A percentile compares a stretch with the other conserved stretches of the same genome.
These are phyloP conservation scores for Penicillium sp. DNA, from an alignment of 2,329 filamentous ascomycete genomes.

Conservation along the genomic window DNA sequence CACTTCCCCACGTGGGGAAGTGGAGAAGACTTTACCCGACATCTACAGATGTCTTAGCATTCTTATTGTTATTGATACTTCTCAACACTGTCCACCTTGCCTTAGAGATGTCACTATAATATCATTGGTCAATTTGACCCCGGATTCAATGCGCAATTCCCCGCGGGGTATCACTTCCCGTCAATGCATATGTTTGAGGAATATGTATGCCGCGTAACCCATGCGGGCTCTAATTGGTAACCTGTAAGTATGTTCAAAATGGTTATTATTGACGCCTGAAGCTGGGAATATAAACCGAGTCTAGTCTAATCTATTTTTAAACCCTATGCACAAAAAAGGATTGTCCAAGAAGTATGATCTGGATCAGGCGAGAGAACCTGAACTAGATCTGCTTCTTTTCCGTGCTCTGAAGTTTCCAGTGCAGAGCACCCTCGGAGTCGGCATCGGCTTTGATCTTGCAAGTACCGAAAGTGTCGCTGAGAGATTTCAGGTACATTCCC, in stretches of 20 bases:
- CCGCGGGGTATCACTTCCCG: too few relatives aligned
- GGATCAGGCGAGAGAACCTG: neutral
- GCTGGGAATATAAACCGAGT: neutral
- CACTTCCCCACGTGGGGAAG: constrained; percentile 24
- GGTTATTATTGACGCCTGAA: too few relatives aligned
- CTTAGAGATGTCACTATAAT: too few relatives aligned
- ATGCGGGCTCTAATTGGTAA: too few relatives aligned
- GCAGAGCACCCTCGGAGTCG: constrained; percentile 13
- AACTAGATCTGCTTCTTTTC: constrained; percentile 15
- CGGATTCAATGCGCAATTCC: too few relatives aligned
- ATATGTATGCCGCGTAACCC: too few relatives aligned
- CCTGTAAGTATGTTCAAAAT: constrained; percentile 21
- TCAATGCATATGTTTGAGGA: too few relatives aligned
- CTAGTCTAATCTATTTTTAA: neutral
- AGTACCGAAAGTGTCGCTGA: constrained; percentile 12
- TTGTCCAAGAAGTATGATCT: neutral
- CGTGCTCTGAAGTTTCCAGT: constrained; percentile 10
- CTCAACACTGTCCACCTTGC: too few relatives aligned
- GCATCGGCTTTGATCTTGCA: constrained; percentile 15
- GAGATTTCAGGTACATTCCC: constrained; percentile 12
- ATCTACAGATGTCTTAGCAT: too few relatives aligned
- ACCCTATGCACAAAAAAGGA: neutral
- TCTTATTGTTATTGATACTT: too few relatives aligned
- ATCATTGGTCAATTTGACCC: too few relatives aligned
- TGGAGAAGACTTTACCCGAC: constrained; percentile 23